phyloP scores from a whole-genome alignment of 1,139 yeast genomes.

The Scheffersomyces lignicola region DNA sequence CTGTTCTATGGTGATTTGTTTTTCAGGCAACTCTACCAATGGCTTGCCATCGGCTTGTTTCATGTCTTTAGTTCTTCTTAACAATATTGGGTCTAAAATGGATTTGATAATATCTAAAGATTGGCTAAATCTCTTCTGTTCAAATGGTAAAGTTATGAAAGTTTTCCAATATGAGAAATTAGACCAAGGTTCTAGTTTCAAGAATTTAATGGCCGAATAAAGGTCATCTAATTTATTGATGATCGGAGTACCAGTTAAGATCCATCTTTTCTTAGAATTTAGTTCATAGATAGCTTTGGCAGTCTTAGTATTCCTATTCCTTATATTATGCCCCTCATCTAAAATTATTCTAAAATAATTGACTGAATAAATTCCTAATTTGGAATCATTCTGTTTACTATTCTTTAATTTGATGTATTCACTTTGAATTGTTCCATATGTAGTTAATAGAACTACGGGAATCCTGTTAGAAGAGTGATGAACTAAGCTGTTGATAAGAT shows the following conservation, averaged over 20 bases:
- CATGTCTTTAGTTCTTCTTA: slow-evolving; percentile 88
- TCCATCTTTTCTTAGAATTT: slow-evolving; percentile 72
- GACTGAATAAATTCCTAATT: slow-evolving; percentile 65
- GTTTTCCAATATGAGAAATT: slow-evolving; percentile 87
- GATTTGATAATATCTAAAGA: slow-evolving; percentile 85
- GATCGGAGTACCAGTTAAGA: slow-evolving; percentile 92
- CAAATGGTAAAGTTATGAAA: slow-evolving; percentile 83
- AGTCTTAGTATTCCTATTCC: slow-evolving; percentile 78
- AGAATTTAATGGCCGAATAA: slow-evolving; percentile 72
- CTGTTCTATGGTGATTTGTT: slow-evolving; percentile 67
- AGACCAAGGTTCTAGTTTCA: slow-evolving; percentile 86
- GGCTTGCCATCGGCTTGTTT: slow-evolving; percentile 71
- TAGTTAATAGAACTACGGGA: slow-evolving; percentile 79
- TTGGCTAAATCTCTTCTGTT: slow-evolving; percentile 62
- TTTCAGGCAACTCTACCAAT: slow-evolving; percentile 74
- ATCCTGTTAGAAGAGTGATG: slow-evolving; percentile 31
- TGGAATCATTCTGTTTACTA: slow-evolving; percentile 31
- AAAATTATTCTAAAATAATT: slow-evolving; percentile 76
- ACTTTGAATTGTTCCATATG: slow-evolving; percentile 83
- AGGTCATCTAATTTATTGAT: slow-evolving; percentile 87
- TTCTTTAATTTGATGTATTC: slow-evolving; percentile 56
- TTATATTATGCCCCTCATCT: slow-evolving; percentile 91
- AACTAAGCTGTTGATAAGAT: slow-evolving; percentile 47
- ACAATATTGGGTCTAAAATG: slow-evolving; percentile 76
- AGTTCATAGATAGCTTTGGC: slow-evolving; percentile 76